Conservation (phyloP, 2,329 filamentous ascomycete genomes). For the Colletotrichum theobromicola region DNA sequence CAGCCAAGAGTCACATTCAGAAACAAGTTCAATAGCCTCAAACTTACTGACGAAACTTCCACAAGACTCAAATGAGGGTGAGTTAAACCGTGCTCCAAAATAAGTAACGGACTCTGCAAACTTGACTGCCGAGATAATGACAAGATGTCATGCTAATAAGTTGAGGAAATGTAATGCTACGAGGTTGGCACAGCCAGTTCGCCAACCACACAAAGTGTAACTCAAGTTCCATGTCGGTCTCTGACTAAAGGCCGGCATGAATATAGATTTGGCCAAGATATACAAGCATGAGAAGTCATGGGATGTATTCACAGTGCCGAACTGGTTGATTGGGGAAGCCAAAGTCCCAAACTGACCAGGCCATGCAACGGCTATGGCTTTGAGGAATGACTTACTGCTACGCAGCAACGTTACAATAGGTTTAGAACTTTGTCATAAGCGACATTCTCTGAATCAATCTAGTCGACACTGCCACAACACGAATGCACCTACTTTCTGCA, state of each 20-base stretch:
- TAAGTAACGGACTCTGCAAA: background rate
- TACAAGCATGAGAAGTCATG: background rate
- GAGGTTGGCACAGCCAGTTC: background rate
- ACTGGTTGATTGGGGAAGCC: background rate
- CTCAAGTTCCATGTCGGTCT: fast-evolving
- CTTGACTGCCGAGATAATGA: background rate
- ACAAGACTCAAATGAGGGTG: background rate
- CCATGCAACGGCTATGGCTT: background rate
- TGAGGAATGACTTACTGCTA: background rate
- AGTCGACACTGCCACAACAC: background rate
- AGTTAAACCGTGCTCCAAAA: background rate
- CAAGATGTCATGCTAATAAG: background rate
- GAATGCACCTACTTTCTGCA: background rate
- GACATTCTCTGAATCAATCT: background rate
- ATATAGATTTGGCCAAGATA: background rate
- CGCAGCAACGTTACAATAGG: background rate
- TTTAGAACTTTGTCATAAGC: background rate
- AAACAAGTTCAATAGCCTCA: background rate
- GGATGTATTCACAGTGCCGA: background rate
- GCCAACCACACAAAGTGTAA: background rate
- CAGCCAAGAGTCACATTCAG: background rate
- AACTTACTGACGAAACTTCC: background rate
- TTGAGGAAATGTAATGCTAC: background rate
- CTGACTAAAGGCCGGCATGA: background rate
- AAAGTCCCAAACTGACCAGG: background rate